Evolutionary conservation across 2,329 filamentous ascomycete genomes (phyloP).

Genomic region (Calonectria hongkongensis): DNA sequence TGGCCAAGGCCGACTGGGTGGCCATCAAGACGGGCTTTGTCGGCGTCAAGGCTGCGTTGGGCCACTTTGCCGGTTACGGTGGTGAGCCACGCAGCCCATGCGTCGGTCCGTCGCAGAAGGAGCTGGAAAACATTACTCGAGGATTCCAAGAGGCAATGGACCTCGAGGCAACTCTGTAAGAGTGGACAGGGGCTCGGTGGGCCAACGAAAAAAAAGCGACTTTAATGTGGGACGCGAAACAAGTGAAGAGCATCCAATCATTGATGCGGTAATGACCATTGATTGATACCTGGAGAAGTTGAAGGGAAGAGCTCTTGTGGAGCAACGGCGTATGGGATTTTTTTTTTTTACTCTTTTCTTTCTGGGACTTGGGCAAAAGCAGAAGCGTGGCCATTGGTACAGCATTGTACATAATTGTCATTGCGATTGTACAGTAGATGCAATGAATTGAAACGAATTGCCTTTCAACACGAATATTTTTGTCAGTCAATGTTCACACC

Average conservation of each 20-base stretch:
- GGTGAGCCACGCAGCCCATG: slow-evolving; percentile 64
- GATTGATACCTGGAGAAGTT: slow-evolving; percentile 34
- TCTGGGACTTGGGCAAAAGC: slow-evolving; percentile 28
- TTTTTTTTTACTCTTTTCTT: slow-evolving; percentile 20
- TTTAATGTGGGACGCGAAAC: slow-evolving; percentile 26
- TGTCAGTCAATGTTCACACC: slow-evolving; percentile 40
- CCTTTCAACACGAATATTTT: slow-evolving; percentile 34
- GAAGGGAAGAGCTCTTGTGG: slow-evolving; percentile 20
- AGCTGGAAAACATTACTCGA: slow-evolving; percentile 58
- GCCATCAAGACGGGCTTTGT: slow-evolving; percentile 70
- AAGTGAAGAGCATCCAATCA: slow-evolving; percentile 44
- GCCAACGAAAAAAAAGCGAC: slow-evolving; percentile 26
- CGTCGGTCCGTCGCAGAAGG: slow-evolving; percentile 57
- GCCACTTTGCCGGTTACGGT: slow-evolving; percentile 62
- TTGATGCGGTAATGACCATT: slow-evolving; percentile 44
- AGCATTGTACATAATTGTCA: slow-evolving; percentile 29
- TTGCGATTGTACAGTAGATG: slow-evolving; percentile 47
- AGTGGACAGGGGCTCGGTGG: slow-evolving; percentile 20
- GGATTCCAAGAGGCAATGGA: slow-evolving; percentile 61
- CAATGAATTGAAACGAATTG: slow-evolving; percentile 34
- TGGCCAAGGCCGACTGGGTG: slow-evolving; percentile 68
- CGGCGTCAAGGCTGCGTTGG: slow-evolving; percentile 68
- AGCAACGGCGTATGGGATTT: slow-evolving; percentile 36
- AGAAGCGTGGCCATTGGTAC: slow-evolving; percentile 8
- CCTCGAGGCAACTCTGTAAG: slow-evolving; percentile 54